phyloP scores from a whole-genome alignment of 192 early-diverging fungal genomes.

The Backusella australiensis region DNA sequence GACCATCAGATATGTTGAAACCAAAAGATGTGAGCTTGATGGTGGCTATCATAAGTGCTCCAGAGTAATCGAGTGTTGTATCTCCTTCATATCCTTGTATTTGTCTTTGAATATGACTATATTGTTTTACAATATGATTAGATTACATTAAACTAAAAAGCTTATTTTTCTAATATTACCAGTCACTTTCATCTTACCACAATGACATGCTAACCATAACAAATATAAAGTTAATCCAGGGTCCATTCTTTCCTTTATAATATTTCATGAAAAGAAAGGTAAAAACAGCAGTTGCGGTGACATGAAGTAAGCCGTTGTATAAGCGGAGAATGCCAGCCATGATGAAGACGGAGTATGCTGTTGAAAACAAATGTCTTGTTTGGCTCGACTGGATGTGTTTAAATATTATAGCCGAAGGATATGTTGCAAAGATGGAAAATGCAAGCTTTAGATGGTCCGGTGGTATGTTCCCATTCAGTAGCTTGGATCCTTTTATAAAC shows the following conservation, averaged over 20 bases:
- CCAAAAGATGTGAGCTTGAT: slow-evolving; percentile 92
- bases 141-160: not conserved
- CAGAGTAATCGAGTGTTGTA: slow-evolving; percentile 77
- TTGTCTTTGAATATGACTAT: slow-evolving; percentile 14
- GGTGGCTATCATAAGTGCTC: slow-evolving; percentile 93
- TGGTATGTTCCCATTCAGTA: slow-evolving; percentile 30
- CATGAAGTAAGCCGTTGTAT: slow-evolving; percentile 52
- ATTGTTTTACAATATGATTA: too few relatives aligned
- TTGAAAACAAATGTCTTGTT: not conserved
- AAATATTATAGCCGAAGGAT: slow-evolving; percentile 55
- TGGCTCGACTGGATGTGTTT: not conserved
- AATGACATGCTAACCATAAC: slow-evolving; percentile 67
- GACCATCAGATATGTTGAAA: slow-evolving; percentile 56
- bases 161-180: not conserved
- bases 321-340: slow-evolving; percentile 51
- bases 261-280: slow-evolving; percentile 39
- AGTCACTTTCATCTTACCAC: slow-evolving; percentile 39
- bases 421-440: slow-evolving; percentile 51
- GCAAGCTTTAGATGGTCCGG: slow-evolving; percentile 60
- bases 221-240: slow-evolving; percentile 56
- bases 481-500: not conserved
- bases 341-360: not conserved
- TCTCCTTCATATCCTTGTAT: slow-evolving; percentile 24
- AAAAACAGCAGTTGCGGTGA: slow-evolving; percentile 15
- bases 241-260: slow-evolving; percentile 35